Evolutionary conservation across 2,329 filamentous ascomycete species (phyloP), one percentile per base, ranked within the genome.

Genomic region (Ustilaginoidea virens): DNA sequence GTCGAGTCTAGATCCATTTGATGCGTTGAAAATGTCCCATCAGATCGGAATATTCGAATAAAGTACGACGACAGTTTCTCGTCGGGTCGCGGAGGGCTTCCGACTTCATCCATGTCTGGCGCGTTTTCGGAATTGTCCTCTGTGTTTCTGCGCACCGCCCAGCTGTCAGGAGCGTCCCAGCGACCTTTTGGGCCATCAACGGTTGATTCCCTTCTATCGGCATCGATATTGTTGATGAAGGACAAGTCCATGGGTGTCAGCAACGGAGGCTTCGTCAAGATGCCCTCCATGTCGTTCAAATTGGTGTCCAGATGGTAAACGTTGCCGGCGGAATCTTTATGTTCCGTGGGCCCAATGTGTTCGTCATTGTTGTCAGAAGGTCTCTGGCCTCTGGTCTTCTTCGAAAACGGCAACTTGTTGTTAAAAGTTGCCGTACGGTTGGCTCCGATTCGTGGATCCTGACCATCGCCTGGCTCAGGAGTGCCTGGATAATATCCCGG

Each of bases 161-260:
- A 98, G 49, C 86, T 94, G 51, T 96, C 87, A 1, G 90, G 87
- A 4, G 86, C 86, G 50, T 92, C 81, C 87, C 87, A 98, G 4
- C 72, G 71, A 2, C 75, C 74, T 31, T 61, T 60, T 3, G 56
- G 55, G 2, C 42, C 42, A 12, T 51, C 52, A 17, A 43, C 35
- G 15, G 48, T 35, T 12, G 49, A 49, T 22, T 52, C 49, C 16
- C 45, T 40, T 25, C 46, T 53, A 15, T 69, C 62, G 17, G 52
- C 48, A 20, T 67, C 62, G 17, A 56, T 37, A 12, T 49, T 51
- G 16, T 51, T 56, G 33, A 66, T 52, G 32, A 64, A 63, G 37
- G 59, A 53, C 39, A 63, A 62, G 36, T 72, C 75, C 40, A 82
- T 74, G 2, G 81, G 80, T 1, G 80, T 79, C 45, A 85, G 60